A percentile compares a stretch with the other conserved stretches of the same genome.
These are phyloP conservation scores for Hypoxylon lienhwacheense DNA, from an alignment of 495 filamentous ascomycete species.

Conservation along the genomic window DNA sequence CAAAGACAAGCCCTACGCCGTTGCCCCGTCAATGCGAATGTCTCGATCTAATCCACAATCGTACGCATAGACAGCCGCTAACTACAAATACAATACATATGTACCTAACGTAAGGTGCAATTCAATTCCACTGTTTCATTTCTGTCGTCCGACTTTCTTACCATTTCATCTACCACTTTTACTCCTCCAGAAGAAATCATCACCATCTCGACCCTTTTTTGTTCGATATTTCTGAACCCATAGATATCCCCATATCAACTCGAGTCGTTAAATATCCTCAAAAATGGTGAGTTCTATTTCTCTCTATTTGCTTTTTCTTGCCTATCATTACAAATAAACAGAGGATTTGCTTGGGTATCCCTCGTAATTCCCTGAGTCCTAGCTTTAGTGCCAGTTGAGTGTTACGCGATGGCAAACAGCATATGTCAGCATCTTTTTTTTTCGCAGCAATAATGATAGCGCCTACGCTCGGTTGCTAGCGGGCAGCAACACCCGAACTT, in stretches of 20 bases:
- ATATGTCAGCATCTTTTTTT: slow-evolving; percentile 32
- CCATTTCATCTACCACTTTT: slow-evolving; percentile 17
- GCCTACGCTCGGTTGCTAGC: slow-evolving; percentile 7
- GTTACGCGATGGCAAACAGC: slow-evolving; percentile 31
- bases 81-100: background rate
- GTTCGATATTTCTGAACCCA: slow-evolving; percentile 1
- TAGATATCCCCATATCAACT: slow-evolving; percentile 3
- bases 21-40: slow-evolving; percentile 43
- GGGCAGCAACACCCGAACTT: slow-evolving; percentile 5
- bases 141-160: slow-evolving; percentile 27
- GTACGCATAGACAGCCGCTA: slow-evolving; percentile 29
- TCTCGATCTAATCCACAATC: slow-evolving; percentile 26
- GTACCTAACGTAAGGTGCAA: slow-evolving; percentile 25
- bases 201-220: slow-evolving; percentile 24
- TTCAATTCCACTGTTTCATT: slow-evolving; percentile 34
- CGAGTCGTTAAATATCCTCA: background rate
- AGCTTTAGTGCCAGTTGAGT: slow-evolving; percentile 28
- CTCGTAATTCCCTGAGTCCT: slow-evolving; percentile 31
- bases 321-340: slow-evolving; percentile 19
- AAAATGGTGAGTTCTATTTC: slow-evolving; percentile 28
- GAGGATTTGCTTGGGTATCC: slow-evolving; percentile 8
- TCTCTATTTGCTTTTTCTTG: background rate
- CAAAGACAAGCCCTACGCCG: slow-evolving; percentile 11
- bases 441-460: slow-evolving; percentile 7
- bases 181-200: slow-evolving; percentile 34